Evolutionary conservation across 768 basidiomycete species (phyloP).

Genomic region (Mycena epipterygia): DNA sequence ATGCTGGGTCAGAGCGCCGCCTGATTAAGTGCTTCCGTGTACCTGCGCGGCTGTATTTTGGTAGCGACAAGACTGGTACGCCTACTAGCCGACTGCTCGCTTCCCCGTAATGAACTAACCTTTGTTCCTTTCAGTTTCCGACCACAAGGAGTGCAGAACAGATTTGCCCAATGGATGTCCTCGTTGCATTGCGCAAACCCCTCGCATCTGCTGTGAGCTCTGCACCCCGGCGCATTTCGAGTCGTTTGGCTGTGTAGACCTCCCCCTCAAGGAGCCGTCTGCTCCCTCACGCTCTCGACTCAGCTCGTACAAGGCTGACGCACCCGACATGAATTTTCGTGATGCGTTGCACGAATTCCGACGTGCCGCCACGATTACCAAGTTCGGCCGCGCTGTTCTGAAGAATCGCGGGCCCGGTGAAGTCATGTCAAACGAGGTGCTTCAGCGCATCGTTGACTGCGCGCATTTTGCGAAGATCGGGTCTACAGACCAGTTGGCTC

Average conservation of each 20-base stretch:
- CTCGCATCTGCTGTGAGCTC: conserved; percentile 15
- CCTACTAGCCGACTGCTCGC: neutral
- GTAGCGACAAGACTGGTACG: conserved; percentile 14
- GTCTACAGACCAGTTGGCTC: neutral
- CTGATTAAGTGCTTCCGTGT: neutral
- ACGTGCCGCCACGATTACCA: neutral
- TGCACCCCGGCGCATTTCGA: conserved; percentile 3
- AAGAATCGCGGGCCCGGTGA: neutral
- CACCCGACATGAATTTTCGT: neutral
- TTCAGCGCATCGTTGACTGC: conserved; percentile 12
- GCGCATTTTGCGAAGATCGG: conserved; percentile 1
- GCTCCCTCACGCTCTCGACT: neutral
- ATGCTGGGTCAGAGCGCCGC: conserved; percentile 1
- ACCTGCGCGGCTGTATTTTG: conserved; percentile 11
- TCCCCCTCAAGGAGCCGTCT: neutral
- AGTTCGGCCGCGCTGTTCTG: neutral
- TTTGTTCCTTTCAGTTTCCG: neutral
- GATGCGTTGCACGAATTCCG: neutral
- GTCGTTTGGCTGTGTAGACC: conserved; percentile 2
- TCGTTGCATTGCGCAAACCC: neutral
- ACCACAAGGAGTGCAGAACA: conserved; percentile 4
- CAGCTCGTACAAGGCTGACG: neutral
- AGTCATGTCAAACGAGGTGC: conserved; percentile 14
- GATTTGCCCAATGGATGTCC: neutral
- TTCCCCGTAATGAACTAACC: neutral